Conservation (phyloP, 495 filamentous ascomycete genomes). For the Aspergillus nidulans region DNA sequence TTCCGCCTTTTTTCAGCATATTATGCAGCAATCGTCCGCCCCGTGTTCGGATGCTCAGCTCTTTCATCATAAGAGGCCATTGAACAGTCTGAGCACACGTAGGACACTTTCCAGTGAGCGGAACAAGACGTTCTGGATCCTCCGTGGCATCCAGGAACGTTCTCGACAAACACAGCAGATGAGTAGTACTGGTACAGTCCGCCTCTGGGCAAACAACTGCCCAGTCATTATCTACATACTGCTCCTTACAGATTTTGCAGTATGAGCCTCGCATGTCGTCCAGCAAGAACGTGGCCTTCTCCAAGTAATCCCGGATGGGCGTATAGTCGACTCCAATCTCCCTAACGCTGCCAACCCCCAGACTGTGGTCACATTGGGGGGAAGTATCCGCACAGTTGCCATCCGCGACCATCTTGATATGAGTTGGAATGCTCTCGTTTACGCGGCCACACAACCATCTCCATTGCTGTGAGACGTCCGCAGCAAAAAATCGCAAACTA, state of each 20-base stretch:
- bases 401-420: conserved; percentile 55
- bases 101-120: conserved; percentile 68
- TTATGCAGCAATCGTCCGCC: conserved; percentile 61
- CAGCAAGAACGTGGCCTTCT: conserved; percentile 64
- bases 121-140: conserved; percentile 52
- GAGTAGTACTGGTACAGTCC: conserved; percentile 62
- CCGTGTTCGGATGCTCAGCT: conserved; percentile 66
- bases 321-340: conserved; percentile 63
- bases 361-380: background rate
- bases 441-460: conserved; percentile 50
- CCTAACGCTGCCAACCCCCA: conserved; percentile 35
- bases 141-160: conserved; percentile 50
- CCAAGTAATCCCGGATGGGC: conserved; percentile 60
- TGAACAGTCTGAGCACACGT: conserved; percentile 55
- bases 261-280: conserved; percentile 50
- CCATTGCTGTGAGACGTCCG: conserved; percentile 68
- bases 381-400: conserved; percentile 21
- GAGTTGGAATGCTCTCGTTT: conserved; percentile 41
- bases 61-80: conserved; percentile 80
- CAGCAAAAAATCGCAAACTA: conserved; percentile 70
- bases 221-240: conserved; percentile 45
- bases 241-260: conserved; percentile 61
- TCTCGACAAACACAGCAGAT: conserved; percentile 72
- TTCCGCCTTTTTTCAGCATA: conserved; percentile 54
- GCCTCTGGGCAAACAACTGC: conserved; percentile 66